A percentile compares a stretch with the other conserved stretches of the same genome.
Evolutionary conservation across 306 rosid genomes (phyloP).

Genomic region (Aeschynomene evenia): DNA sequence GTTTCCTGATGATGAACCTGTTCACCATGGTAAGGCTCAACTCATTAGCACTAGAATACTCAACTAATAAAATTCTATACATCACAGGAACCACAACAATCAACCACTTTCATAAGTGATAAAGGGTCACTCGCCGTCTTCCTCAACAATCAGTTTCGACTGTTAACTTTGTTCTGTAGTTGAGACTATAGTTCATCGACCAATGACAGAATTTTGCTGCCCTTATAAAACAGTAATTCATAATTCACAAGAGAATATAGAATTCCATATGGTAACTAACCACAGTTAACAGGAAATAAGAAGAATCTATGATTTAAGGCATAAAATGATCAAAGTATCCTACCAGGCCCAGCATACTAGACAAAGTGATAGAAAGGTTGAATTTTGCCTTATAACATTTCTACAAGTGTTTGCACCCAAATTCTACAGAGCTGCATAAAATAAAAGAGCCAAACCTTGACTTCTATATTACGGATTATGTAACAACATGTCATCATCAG

Average conservation of each 20-base stretch:
- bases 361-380: background rate
- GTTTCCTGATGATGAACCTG: background rate
- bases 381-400: background rate
- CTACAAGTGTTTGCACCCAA: constrained; percentile 21
- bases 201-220: background rate
- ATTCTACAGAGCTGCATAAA: constrained; percentile 23
- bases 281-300: constrained; percentile 10
- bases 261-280: background rate
- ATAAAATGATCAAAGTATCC: background rate
- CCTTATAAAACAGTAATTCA: constrained; percentile 17
- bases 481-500: constrained; percentile 12
- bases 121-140: background rate
- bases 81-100: background rate
- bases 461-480: constrained; percentile 16
- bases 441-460: constrained; percentile 20
- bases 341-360: background rate
- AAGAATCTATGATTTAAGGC: constrained; percentile 14
- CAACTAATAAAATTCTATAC: background rate
- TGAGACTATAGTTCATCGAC: background rate
- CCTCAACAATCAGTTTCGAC: background rate
- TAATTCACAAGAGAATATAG: background rate
- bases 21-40: background rate
- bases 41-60: constrained; percentile 4
- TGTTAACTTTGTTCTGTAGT: background rate
- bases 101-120: background rate